Evolutionary conservation across 495 filamentous ascomycete genomes (phyloP).

Genomic region (Entonaema liquescens): DNA sequence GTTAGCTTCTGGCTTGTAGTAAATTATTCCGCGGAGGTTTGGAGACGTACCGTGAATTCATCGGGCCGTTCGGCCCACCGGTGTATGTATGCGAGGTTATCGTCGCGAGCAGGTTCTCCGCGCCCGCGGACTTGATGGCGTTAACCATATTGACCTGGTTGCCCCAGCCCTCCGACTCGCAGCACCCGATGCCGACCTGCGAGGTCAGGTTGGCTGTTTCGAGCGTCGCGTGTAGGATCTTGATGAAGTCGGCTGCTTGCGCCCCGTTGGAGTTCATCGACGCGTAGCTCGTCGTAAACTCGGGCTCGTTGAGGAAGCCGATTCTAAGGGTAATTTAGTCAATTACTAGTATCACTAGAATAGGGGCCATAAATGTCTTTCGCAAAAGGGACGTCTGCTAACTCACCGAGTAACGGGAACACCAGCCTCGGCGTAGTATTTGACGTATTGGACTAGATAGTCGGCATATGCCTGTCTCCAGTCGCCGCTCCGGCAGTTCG

Average conservation of each 20-base stretch:
- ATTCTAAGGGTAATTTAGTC: conserved; percentile 32
- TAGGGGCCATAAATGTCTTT: conserved; percentile 24
- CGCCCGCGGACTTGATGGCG: conserved; percentile 46
- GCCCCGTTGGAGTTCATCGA: conserved; percentile 49
- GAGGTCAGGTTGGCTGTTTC: conserved; percentile 41
- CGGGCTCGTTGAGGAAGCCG: conserved; percentile 54
- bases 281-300: conserved; percentile 52
- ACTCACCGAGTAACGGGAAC: conserved; percentile 61
- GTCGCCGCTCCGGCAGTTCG: conserved; percentile 57
- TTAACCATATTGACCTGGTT: conserved; percentile 52
- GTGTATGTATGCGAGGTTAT: conserved; percentile 54
- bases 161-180: conserved; percentile 53
- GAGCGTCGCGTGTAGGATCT: conserved; percentile 48
- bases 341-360: conserved; percentile 37
- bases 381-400: no score
- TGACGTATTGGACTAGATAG: conserved; percentile 62
- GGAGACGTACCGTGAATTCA: conserved; percentile 43
- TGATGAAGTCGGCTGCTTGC: conserved; percentile 55
- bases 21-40: not conserved
- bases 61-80: conserved; percentile 44
- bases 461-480: conserved; percentile 66
- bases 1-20: not conserved
- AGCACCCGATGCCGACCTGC: conserved; percentile 51
- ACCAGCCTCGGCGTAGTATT: conserved; percentile 60
- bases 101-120: conserved; percentile 45